A percentile compares a stretch with the other conserved stretches of the same genome.
Evolutionary conservation across 495 filamentous ascomycete genomes (phyloP).

Genomic region (Aspergillus olivimuriae): DNA sequence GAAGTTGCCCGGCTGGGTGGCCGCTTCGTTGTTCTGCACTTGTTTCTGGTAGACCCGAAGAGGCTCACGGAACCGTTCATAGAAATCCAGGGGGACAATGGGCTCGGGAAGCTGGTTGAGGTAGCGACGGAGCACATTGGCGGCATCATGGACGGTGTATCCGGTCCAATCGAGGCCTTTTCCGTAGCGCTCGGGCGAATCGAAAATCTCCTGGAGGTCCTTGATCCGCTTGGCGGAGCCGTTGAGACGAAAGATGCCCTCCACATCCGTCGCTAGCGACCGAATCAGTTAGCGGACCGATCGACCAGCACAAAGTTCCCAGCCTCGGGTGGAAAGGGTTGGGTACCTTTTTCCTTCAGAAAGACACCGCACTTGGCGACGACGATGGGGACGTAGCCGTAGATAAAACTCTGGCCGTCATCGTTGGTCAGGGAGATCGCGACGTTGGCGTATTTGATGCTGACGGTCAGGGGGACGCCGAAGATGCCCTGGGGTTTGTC

Average conservation of each 20-base stretch:
- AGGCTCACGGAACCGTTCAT: constrained; percentile 84
- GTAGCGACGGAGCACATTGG: constrained; percentile 92
- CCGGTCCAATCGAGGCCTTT: constrained; percentile 96
- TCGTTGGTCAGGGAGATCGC: constrained; percentile 93
- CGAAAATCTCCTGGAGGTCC: constrained; percentile 83
- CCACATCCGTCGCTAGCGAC: constrained; percentile 77
- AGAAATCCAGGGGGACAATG: constrained; percentile 91
- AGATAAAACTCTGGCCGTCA: constrained; percentile 89
- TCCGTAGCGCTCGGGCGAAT: constrained; percentile 92
- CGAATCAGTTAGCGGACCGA: constrained; percentile 1
- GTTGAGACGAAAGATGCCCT: constrained; percentile 94
- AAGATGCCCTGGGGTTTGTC: constrained; percentile 64
- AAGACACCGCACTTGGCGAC: constrained; percentile 98
- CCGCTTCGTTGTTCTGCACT: constrained; percentile 29
- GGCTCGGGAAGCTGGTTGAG: constrained; percentile 91
- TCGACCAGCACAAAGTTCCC: not conserved
- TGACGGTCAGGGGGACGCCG: constrained; percentile 86
- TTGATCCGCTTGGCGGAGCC: constrained; percentile 98
- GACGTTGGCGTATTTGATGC: constrained; percentile 97
- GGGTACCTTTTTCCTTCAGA: constrained; percentile 92
- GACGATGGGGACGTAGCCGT: constrained; percentile 97
- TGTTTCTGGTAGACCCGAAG: constrained; percentile 70
- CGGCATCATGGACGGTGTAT: constrained; percentile 98
- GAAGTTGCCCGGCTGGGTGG: constrained; percentile 47
- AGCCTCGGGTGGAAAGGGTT: not conserved